Evolutionary conservation across 495 filamentous ascomycete genomes (phyloP), one percentile per base, ranked within the genome.

Genomic region (Corynascus novoguineensis): DNA sequence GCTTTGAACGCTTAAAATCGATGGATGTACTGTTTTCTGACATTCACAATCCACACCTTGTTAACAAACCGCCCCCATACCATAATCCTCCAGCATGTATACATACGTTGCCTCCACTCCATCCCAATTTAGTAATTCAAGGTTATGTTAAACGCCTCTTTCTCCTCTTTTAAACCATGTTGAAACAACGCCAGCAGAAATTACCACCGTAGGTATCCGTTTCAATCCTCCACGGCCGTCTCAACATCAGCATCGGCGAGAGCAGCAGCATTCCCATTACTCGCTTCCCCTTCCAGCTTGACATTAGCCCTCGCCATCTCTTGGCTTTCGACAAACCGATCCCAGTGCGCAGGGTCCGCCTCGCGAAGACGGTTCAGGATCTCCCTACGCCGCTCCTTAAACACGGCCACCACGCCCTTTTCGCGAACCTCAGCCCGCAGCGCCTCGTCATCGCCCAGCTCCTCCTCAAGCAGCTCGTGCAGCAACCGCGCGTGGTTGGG

Each of bases 271-370:
- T n/a, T 21, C 28, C 29, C 40, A 4, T 40, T 21, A 35, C 21
- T 25, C 21, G 12, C 17, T 24, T 21, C 47, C 59, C 21, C 40
- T 31, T 31, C 51, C 40, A 60, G 15, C 28, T 37, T 52, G 19
- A 75, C 66, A 59, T 89, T 89, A 40, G 78, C 78, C 62, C 81
- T 77, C 4, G 85, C 85, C 48, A 83, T 82, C 58, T 83, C 80
- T 65, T 88, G 85, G 19, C 80, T 81, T 65, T 88, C 82, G 40
- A 81, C 80, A 71, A 87, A 88, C 24, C 70, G 71, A 50, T 80
- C 78, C 75, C 85, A 89, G 52, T 80, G 72, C 62, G 79, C 77
- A 0, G 78, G 78, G 37, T 89, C 85, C 35, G 76, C 72, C 29
- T 76, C 76, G 37, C 81, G 76, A 46, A 84, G 67, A 65, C 72